phyloP scores from a whole-genome alignment of 768 basidiomycete species.

The Boletus coccyginus region DNA sequence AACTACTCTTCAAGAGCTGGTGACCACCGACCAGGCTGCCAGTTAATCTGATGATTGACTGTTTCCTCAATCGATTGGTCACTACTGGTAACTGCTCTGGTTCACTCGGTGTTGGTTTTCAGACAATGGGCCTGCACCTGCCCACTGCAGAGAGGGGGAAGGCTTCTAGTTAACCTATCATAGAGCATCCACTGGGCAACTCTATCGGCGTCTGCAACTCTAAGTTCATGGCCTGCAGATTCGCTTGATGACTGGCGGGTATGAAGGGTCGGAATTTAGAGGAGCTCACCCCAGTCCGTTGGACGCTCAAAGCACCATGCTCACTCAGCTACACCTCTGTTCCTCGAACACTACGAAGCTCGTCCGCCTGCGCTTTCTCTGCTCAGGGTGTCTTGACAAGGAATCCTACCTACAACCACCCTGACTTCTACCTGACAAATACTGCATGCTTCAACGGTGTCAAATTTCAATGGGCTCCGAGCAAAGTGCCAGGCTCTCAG shows the following conservation, averaged over 20 bases:
- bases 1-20: background rate
- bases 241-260: background rate
- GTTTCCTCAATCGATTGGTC: background rate
- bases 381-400: background rate
- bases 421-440: constrained; percentile 18
- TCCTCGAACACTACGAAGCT: background rate
- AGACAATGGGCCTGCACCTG: background rate
- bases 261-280: background rate
- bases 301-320: background rate
- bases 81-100: background rate
- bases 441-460: constrained; percentile 37
- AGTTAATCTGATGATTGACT: background rate
- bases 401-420: constrained; percentile 23
- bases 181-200: background rate
- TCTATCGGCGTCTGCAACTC: background rate
- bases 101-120: background rate
- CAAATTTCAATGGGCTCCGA: constrained; percentile 33
- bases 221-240: background rate
- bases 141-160: background rate
- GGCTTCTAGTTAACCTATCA: background rate
- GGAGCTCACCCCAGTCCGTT: background rate
- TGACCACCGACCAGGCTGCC: too few species aligned
- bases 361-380: background rate
- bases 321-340: background rate
- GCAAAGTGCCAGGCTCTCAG: constrained; percentile 33